Conservation (phyloP, 306 rosid species). For the Fragaria vesca region DNA sequence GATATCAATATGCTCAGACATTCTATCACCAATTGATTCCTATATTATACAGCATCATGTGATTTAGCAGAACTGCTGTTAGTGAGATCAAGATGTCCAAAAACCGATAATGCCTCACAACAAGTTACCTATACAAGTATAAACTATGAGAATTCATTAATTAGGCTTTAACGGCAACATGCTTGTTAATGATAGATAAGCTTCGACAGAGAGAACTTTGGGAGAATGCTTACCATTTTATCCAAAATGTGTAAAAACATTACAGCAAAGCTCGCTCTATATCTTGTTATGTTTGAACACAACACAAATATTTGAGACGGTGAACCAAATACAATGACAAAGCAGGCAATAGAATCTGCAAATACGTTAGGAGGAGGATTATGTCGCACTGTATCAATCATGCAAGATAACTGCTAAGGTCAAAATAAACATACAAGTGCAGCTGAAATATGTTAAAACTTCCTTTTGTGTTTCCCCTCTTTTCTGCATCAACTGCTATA, state of each 20-base stretch:
- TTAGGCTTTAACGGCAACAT: not conserved
- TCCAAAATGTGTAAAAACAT: not conserved
- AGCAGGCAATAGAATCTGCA: not conserved
- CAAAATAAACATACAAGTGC: not conserved
- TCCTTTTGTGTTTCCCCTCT: not conserved
- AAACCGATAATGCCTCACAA: not conserved
- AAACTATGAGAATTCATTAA: not conserved
- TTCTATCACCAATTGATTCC: not conserved
- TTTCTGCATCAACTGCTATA: not conserved
- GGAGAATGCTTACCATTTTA: not conserved
- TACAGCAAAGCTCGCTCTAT: not conserved
- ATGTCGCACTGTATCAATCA: not conserved
- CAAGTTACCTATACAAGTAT: no score
- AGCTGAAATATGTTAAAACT: not conserved
- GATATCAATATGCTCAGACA: not conserved
- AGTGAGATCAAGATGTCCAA: not conserved
- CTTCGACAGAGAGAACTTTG: not conserved
- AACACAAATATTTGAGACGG: not conserved
- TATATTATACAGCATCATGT: not conserved
- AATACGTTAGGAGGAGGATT: not conserved
- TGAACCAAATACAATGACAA: not conserved
- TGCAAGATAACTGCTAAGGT: not conserved
- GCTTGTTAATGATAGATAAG: no score
- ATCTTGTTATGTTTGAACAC: not conserved
- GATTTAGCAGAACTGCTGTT: not conserved